These are phyloP conservation scores for Strobilomyces confusus DNA, from an alignment of 768 basidiomycete species.

Conservation along the genomic window DNA sequence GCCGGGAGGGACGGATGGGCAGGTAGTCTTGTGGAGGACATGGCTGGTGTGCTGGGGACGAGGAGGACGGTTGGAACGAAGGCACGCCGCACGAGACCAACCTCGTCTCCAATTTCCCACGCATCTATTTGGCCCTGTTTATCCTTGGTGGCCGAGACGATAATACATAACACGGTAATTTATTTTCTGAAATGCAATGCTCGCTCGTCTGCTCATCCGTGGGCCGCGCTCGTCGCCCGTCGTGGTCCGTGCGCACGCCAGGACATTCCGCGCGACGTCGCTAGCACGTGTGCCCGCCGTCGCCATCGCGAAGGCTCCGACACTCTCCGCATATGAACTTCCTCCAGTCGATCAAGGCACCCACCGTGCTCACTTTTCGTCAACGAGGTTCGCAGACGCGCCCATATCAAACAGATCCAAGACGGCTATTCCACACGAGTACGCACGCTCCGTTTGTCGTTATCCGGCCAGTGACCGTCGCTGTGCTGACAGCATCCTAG, in stretches of 20 bases:
- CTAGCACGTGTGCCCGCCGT: slow-evolving; percentile 8
- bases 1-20: slow-evolving; percentile 65
- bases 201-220: slow-evolving; percentile 25
- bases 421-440: slow-evolving; percentile 42
- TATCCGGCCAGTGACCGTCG: slow-evolving; percentile 5
- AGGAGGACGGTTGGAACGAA: slow-evolving; percentile 2
- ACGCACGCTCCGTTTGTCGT: slow-evolving; percentile 14
- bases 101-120: slow-evolving; percentile 20
- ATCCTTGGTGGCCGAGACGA: slow-evolving; percentile 3
- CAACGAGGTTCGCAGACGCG: slow-evolving; percentile 26
- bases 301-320: slow-evolving; percentile 1
- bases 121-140: slow-evolving; percentile 23
- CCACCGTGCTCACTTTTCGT: slow-evolving; percentile 27
- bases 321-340: slow-evolving; percentile 1
- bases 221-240: slow-evolving; percentile 17
- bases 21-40: slow-evolving; percentile 56
- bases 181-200: slow-evolving; percentile 2
- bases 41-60: slow-evolving; percentile 19
- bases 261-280: slow-evolving; percentile 13
- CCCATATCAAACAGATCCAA: slow-evolving; percentile 40
- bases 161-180: no score
- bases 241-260: slow-evolving; percentile 7
- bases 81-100: slow-evolving; percentile 28
- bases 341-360: slow-evolving; percentile 15
- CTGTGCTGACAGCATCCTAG: slow-evolving; percentile 26